Conservation (phyloP, 2,329 filamentous ascomycete genomes). For the Calonectria ilicicola region DNA sequence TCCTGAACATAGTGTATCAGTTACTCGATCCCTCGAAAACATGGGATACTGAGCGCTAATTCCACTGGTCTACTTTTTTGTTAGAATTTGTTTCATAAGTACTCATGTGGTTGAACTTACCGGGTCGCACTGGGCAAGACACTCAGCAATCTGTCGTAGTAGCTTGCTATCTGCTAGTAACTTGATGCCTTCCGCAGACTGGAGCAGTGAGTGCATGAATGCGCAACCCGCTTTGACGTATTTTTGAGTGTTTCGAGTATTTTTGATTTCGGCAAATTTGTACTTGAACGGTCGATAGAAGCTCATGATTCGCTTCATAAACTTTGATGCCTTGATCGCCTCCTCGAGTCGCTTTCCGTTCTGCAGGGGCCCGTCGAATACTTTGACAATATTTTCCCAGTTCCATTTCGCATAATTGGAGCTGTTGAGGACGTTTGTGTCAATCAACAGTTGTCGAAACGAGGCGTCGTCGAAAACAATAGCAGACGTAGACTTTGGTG, state of each 20-base stretch:
- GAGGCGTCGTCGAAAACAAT: constrained; percentile 69
- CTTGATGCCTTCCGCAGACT: constrained; percentile 84
- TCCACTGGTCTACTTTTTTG: constrained; percentile 67
- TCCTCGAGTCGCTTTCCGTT: constrained; percentile 94
- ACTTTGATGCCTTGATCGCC: constrained; percentile 94
- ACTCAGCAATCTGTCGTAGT: constrained; percentile 93
- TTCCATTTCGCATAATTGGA: constrained; percentile 97
- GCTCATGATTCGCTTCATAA: constrained; percentile 92
- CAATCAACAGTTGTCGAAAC: constrained; percentile 74
- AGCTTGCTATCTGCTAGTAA: constrained; percentile 94
- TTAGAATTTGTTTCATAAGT: constrained; percentile 33
- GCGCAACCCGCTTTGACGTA: constrained; percentile 93
- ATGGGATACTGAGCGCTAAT: constrained; percentile 86
- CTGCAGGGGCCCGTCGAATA: constrained; percentile 92
- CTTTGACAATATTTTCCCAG: constrained; percentile 90
- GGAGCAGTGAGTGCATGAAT: constrained; percentile 86
- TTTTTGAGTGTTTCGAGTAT: constrained; percentile 92
- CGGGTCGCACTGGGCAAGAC: constrained; percentile 92
- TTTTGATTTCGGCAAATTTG: constrained; percentile 90
- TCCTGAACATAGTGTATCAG: constrained; percentile 88
- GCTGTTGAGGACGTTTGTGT: constrained; percentile 88
- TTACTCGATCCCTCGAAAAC: constrained; percentile 87
- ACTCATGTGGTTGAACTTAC: constrained; percentile 57
- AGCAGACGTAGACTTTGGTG: constrained; percentile 62
- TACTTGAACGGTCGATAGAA: constrained; percentile 98